Percentiles rank a stretch among this genome's conserved stretches.
These are phyloP conservation scores for Nadsonia commutata DNA, from an alignment of 1,139 yeast species.

Conservation along the genomic window DNA sequence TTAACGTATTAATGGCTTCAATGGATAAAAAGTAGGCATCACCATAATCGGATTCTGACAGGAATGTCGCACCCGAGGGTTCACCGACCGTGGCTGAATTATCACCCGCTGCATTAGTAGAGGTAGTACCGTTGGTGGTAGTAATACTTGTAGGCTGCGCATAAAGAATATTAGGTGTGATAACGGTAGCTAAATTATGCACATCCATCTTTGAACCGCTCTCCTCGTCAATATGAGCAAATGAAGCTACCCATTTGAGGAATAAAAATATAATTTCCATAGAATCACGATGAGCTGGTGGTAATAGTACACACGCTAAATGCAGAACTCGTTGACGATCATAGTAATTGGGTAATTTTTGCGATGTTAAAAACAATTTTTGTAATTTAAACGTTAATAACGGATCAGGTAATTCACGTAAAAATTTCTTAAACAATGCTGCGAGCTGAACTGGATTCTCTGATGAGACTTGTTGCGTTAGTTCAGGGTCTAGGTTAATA, in stretches of 20 bases:
- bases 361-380: slow-evolving; percentile 71
- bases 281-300: slow-evolving; percentile 68
- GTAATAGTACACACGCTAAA: slow-evolving; percentile 65
- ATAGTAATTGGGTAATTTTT: slow-evolving; percentile 33
- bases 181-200: slow-evolving; percentile 87
- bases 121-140: slow-evolving; percentile 11
- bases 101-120: slow-evolving; percentile 11
- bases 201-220: slow-evolving; percentile 91
- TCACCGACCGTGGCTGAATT: slow-evolving; percentile 13
- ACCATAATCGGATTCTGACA: slow-evolving; percentile 33
- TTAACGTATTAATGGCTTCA: slow-evolving; percentile 76
- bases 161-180: slow-evolving; percentile 81
- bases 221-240: slow-evolving; percentile 48
- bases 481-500: slow-evolving; percentile 62
- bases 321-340: slow-evolving; percentile 46
- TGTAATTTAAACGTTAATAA: slow-evolving; percentile 64
- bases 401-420: slow-evolving; percentile 88
- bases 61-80: slow-evolving; percentile 18
- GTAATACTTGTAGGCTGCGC: slow-evolving; percentile 13
- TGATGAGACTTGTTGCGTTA: slow-evolving; percentile 53
- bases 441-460: slow-evolving; percentile 91
- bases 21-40: slow-evolving; percentile 82
- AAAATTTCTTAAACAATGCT: slow-evolving; percentile 80
- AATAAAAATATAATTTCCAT: slow-evolving; percentile 78
- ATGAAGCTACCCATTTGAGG: slow-evolving; percentile 91